Percentiles rank a stretch among this genome's conserved stretches.
phyloP scores from a whole-genome alignment of 2,329 filamentous ascomycete species.

The Lithohypha guttulata region DNA sequence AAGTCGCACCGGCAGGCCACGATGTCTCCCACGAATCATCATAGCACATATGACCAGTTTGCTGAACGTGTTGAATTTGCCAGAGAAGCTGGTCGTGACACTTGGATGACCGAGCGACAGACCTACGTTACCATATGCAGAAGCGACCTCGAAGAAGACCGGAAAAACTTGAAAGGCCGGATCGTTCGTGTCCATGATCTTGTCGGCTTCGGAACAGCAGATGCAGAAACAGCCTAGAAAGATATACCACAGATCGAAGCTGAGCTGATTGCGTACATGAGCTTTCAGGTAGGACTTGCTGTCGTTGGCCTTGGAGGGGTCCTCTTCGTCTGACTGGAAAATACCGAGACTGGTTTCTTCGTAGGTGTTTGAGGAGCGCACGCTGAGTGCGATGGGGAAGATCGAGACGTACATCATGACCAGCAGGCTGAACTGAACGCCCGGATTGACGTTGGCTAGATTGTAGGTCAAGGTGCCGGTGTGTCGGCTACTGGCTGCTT shows the following conservation, averaged over 20 bases:
- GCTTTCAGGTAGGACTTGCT: not conserved
- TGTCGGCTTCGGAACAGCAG: constrained; percentile 31
- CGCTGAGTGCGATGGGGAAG: constrained; percentile 49
- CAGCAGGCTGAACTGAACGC: constrained; percentile 49
- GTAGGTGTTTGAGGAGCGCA: constrained; percentile 83
- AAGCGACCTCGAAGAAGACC: constrained; percentile 46
- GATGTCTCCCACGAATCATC: constrained; percentile 46
- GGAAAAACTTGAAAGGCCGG: constrained; percentile 24
- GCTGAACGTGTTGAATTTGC: constrained; percentile 43
- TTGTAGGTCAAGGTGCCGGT: constrained; percentile 57
- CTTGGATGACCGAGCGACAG: constrained; percentile 47
- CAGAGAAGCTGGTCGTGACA: constrained; percentile 45
- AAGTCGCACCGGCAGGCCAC: constrained; percentile 46
- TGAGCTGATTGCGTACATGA: constrained; percentile 36
- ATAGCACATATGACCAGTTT: constrained; percentile 50
- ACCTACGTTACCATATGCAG: constrained; percentile 52
- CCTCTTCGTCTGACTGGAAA: constrained; percentile 16
- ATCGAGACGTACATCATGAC: constrained; percentile 58
- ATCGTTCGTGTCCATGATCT: constrained; percentile 8
- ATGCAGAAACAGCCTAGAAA: constrained; percentile 37
- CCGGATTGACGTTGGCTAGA: constrained; percentile 46
- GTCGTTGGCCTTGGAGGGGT: constrained; percentile 15
- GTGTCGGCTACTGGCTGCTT: constrained; percentile 52
- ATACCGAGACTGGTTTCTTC: constrained; percentile 48
- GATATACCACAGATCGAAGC: constrained; percentile 37